A percentile compares a stretch with the other conserved stretches of the same genome.
Conservation (phyloP, 2,329 filamentous ascomycete species). For the Rhynchosporium secalis region DNA sequence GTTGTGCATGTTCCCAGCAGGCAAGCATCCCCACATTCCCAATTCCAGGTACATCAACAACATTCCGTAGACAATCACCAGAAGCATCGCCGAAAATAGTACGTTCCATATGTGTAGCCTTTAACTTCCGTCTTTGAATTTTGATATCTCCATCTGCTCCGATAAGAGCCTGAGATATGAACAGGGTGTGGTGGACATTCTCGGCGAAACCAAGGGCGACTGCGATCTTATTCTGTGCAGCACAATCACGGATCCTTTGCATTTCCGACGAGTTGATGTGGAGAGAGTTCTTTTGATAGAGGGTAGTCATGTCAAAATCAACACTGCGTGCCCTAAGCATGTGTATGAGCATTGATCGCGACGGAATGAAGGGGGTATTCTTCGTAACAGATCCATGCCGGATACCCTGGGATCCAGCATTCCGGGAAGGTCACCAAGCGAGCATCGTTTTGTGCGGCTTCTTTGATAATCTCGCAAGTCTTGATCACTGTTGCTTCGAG, state of each 20-base stretch:
- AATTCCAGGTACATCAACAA: conserved; percentile 40
- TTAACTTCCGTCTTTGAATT: conserved; percentile 58
- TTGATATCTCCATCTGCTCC: conserved; percentile 49
- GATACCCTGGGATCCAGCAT: conserved; percentile 56
- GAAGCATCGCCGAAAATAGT: conserved; percentile 56
- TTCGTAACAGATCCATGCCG: conserved; percentile 44
- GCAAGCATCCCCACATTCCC: conserved; percentile 22
- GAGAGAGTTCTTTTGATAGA: conserved; percentile 46
- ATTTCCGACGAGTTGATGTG: conserved; percentile 46
- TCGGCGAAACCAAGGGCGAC: conserved; percentile 53
- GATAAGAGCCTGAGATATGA: conserved; percentile 53
- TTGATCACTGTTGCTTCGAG: conserved; percentile 55
- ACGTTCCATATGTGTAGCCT: conserved; percentile 56
- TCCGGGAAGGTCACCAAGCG: conserved; percentile 57
- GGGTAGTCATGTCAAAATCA: conserved; percentile 21
- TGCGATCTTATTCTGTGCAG: conserved; percentile 44
- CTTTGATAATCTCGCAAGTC: conserved; percentile 55
- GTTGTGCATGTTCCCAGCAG: conserved; percentile 48
- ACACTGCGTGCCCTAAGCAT: conserved; percentile 23
- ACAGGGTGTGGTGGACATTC: conserved; percentile 46
- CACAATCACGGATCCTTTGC: conserved; percentile 45
- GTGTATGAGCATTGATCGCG: not conserved
- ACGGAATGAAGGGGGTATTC: not conserved
- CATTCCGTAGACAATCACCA: conserved; percentile 48
- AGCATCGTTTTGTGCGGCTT: conserved; percentile 54